A percentile compares a stretch with the other conserved stretches of the same genome.
Conservation (phyloP, 331 rosid genomes). For the Malus hybrid region DNA sequence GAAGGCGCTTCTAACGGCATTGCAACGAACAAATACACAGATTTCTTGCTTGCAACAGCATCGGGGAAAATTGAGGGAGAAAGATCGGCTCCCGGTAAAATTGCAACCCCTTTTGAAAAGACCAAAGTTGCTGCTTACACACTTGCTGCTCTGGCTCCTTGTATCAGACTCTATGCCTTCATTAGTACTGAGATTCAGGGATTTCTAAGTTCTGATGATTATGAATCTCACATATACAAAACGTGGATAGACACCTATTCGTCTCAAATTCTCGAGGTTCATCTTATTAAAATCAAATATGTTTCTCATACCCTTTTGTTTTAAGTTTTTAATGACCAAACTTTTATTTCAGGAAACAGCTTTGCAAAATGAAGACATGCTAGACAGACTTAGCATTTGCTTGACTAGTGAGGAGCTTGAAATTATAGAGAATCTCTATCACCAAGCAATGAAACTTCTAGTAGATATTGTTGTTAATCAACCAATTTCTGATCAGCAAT, state of each 20-base stretch:
- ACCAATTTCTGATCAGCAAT: constrained; percentile 11
- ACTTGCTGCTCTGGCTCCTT: constrained; percentile 19
- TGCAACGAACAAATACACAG: constrained; percentile 3
- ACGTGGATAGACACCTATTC: constrained; percentile 7
- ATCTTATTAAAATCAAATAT: neutral
- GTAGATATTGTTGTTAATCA: constrained; percentile 4
- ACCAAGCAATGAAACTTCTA: constrained; percentile 16
- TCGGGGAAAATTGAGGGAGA: constrained; percentile 19
- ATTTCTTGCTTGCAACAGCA: constrained; percentile 17
- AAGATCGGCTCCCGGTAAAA: constrained; percentile 1
- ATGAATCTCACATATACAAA: constrained; percentile 1
- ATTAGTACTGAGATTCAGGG: neutral
- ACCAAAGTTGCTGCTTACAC: constrained; percentile 25
- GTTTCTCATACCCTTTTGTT: neutral
- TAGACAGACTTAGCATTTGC: constrained; percentile 15
- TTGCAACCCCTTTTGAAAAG: constrained; percentile 20
- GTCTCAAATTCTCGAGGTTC: constrained; percentile 15
- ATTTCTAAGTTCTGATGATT: neutral
- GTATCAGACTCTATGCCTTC: constrained; percentile 6
- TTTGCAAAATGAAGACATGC: constrained; percentile 10
- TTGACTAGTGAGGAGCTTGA: constrained; percentile 22
- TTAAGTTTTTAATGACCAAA: neutral
- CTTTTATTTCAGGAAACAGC: constrained; percentile 12
- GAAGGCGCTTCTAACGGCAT: neutral
- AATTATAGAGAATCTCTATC: constrained; percentile 4